Conservation (phyloP, 1,284 basidiomycete species). For the Leccinum discolor region DNA sequence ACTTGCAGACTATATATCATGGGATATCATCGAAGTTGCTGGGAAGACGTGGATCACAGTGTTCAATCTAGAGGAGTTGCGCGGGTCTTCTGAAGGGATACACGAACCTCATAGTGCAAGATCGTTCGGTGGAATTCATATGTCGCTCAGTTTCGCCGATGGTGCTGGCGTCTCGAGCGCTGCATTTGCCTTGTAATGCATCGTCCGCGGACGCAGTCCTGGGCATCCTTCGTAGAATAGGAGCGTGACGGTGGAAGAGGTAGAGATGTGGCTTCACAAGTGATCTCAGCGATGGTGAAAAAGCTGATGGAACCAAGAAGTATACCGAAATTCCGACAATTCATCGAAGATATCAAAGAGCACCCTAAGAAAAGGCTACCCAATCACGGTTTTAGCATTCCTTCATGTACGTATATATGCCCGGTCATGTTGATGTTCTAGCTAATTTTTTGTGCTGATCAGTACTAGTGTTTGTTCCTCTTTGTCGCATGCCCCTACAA, state of each 20-base stretch:
- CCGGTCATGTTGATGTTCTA: slow-evolving; percentile 3
- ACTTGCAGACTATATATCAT: slow-evolving; percentile 56
- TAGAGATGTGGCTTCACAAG: slow-evolving; percentile 62
- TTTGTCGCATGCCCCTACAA: slow-evolving; percentile 59
- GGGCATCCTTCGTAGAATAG: slow-evolving; percentile 14
- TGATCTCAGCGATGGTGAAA: slow-evolving; percentile 66
- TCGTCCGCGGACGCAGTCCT: slow-evolving; percentile 4
- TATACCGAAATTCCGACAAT: slow-evolving; percentile 78
- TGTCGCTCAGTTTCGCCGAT: slow-evolving; percentile 64
- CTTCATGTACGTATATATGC: slow-evolving; percentile 61
- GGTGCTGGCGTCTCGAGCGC: slow-evolving; percentile 53
- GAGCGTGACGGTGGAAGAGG: slow-evolving; percentile 17
- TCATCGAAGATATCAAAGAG: slow-evolving; percentile 95
- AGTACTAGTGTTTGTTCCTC: slow-evolving; percentile 85
- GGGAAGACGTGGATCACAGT: slow-evolving; percentile 50
- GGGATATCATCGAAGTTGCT: slow-evolving; percentile 59
- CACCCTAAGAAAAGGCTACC: slow-evolving; percentile 98
- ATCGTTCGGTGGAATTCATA: slow-evolving; percentile 76
- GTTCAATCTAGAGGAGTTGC: slow-evolving; percentile 44
- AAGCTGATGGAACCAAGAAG: slow-evolving; percentile 63
- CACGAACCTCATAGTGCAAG: slow-evolving; percentile 69
- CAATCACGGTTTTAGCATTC: slow-evolving; percentile 77
- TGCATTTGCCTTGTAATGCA: slow-evolving; percentile 22
- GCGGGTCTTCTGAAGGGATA: slow-evolving; percentile 43
- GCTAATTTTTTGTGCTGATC: slow-evolving; percentile 10